Percentiles rank a stretch among this genome's conserved stretches.
These are phyloP conservation scores for Phialemonium atrogriseum DNA, from an alignment of 2,329 filamentous ascomycete genomes.

Conservation along the genomic window DNA sequence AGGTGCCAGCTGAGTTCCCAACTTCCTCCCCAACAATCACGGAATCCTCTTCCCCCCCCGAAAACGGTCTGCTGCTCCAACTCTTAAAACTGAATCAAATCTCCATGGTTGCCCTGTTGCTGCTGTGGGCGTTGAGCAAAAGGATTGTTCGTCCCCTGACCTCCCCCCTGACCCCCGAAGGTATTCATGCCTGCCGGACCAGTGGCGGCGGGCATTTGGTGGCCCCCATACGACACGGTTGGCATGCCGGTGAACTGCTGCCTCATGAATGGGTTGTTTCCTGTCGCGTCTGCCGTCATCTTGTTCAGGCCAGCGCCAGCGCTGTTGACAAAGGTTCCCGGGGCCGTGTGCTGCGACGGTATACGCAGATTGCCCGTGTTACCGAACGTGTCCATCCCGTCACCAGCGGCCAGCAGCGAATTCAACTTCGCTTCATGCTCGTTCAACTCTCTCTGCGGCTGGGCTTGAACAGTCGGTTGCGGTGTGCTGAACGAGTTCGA, in stretches of 20 bases:
- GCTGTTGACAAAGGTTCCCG: conserved; percentile 93
- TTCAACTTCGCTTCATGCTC: conserved; percentile 73
- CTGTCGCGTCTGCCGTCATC: conserved; percentile 62
- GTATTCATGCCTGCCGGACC: conserved; percentile 48
- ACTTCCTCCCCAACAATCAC: no score
- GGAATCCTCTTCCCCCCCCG: neutral
- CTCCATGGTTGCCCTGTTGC: conserved; percentile 32
- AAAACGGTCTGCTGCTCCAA: neutral
- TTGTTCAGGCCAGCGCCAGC: conserved; percentile 72
- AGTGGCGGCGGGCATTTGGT: conserved; percentile 46
- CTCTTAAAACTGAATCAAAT: conserved; percentile 55
- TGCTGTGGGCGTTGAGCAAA: conserved; percentile 48
- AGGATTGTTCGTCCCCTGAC: conserved; percentile 44
- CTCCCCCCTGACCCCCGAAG: conserved; percentile 38
- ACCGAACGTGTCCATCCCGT: conserved; percentile 94
- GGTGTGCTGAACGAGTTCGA: conserved; percentile 36
- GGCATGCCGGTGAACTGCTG: conserved; percentile 77
- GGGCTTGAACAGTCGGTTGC: conserved; percentile 29
- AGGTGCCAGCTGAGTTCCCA: no score
- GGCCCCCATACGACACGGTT: conserved; percentile 43
- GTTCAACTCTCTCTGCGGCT: conserved; percentile 47
- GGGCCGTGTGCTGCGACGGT: conserved; percentile 91
- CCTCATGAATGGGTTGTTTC: conserved; percentile 83
- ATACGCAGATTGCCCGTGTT: conserved; percentile 96
- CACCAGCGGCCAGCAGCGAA: conserved; percentile 73